Conservation (phyloP, 129 eudicot genomes). For the Centrapalus pauciflorus region DNA sequence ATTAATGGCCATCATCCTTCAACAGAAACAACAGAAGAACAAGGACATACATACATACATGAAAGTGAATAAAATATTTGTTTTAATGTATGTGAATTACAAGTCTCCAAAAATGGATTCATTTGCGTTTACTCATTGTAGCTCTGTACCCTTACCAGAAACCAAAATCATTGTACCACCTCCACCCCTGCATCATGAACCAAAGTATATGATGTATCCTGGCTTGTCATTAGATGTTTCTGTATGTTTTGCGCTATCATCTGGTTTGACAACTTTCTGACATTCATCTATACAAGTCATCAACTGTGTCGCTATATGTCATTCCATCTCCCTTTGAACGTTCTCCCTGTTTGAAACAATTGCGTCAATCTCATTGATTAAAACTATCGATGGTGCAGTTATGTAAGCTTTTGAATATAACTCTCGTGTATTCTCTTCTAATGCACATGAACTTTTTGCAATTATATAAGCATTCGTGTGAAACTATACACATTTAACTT, state of each 20-base stretch:
- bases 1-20: too few relatives aligned
- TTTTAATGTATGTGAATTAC: too few relatives aligned
- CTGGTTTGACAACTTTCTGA: slow-evolving; percentile 35
- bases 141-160: too few relatives aligned
- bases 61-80: too few relatives aligned
- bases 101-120: too few relatives aligned
- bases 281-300: slow-evolving; percentile 96
- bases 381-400: slow-evolving; percentile 92
- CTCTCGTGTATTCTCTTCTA: slow-evolving; percentile 87
- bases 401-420: slow-evolving; percentile 84
- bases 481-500: too few relatives aligned
- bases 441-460: slow-evolving; percentile 59
- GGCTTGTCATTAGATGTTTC: slow-evolving; percentile 36
- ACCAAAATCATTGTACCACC: too few relatives aligned
- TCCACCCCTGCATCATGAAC: too few relatives aligned
- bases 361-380: slow-evolving; percentile 96
- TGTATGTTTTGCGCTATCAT: slow-evolving; percentile 18
- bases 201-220: slow-evolving; percentile 57
- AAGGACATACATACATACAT: too few relatives aligned
- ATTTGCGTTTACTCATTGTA: too few relatives aligned
- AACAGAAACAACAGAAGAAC: too few relatives aligned
- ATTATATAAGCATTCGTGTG: too few relatives aligned
- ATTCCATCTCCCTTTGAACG: slow-evolving; percentile 38
- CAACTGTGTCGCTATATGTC: slow-evolving; percentile 76
- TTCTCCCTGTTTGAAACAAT: slow-evolving; percentile 94